Percentiles rank a stretch among this genome's conserved stretches.
phyloP scores from a whole-genome alignment of 495 filamentous ascomycete species.

The Xylaria scruposa region DNA sequence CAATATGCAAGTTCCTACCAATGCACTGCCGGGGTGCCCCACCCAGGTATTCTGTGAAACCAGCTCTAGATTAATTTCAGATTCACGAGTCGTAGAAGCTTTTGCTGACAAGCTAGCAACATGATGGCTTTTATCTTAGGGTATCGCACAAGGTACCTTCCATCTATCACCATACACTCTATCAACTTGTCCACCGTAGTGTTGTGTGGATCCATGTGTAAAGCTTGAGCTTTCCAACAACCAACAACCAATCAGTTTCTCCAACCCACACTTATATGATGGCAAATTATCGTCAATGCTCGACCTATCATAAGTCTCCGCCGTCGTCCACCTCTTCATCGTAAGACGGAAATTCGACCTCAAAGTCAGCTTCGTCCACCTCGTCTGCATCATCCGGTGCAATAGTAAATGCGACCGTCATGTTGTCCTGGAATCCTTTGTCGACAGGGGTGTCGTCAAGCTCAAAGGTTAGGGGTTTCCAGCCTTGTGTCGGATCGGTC shows the following conservation, averaged over 20 bases:
- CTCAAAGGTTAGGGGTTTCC: constrained; percentile 45
- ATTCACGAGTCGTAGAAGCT: not conserved
- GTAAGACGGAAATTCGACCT: constrained; percentile 67
- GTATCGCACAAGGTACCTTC: not conserved
- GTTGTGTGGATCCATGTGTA: not conserved
- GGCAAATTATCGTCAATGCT: not conserved
- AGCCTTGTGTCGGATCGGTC: constrained; percentile 44
- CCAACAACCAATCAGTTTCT: not conserved
- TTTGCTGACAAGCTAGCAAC: not conserved
- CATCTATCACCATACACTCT: not conserved
- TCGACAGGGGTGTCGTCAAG: constrained; percentile 48
- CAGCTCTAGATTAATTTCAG: not conserved
- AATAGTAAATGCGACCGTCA: constrained; percentile 75
- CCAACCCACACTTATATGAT: not conserved
- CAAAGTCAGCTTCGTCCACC: constrained; percentile 64
- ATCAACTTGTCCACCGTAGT: not conserved
- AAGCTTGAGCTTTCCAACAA: not conserved
- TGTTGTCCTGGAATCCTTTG: constrained; percentile 59
- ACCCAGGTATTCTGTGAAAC: not conserved
- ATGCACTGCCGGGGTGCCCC: no score
- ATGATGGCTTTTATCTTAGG: constrained; percentile 6
- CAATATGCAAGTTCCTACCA: not conserved
- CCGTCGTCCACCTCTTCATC: constrained; percentile 47
- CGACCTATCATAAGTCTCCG: constrained; percentile 15
- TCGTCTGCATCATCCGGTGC: constrained; percentile 51